Percentiles rank a stretch among this genome's conserved stretches.
These are phyloP conservation scores for Aspergillus unguis DNA, from an alignment of 2,329 filamentous ascomycete species.

Conservation along the genomic window DNA sequence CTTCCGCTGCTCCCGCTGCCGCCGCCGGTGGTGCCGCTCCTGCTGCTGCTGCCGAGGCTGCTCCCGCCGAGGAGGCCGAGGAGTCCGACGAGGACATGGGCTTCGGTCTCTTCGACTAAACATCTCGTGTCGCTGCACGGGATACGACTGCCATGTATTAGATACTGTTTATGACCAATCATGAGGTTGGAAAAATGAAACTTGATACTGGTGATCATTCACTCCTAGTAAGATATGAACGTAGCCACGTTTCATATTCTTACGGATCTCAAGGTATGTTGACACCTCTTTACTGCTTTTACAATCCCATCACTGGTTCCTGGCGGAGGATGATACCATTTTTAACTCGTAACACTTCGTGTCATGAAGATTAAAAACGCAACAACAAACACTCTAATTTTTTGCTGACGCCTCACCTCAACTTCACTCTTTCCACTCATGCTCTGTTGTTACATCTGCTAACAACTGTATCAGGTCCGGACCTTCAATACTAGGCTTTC, in stretches of 20 bases:
- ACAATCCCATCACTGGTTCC: slow-evolving; percentile 4
- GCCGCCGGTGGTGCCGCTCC: slow-evolving; percentile 55
- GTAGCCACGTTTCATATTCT: slow-evolving; percentile 35
- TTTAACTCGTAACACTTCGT: slow-evolving; percentile 58
- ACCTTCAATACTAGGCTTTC: not conserved
- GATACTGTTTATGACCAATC: slow-evolving; percentile 32
- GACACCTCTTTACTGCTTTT: slow-evolving; percentile 10
- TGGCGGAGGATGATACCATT: slow-evolving; percentile 60
- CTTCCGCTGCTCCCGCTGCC: slow-evolving; percentile 71
- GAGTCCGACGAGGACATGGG: slow-evolving; percentile 62
- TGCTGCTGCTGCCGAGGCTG: slow-evolving; percentile 52
- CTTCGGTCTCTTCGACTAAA: slow-evolving; percentile 46
- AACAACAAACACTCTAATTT: slow-evolving; percentile 71
- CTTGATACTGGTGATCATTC: slow-evolving; percentile 23
- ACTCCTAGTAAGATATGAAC: slow-evolving; percentile 30
- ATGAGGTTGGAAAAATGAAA: slow-evolving; percentile 34
- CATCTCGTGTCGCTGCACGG: slow-evolving; percentile 22
- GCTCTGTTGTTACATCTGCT: slow-evolving; percentile 7
- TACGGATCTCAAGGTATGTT: slow-evolving; percentile 24
- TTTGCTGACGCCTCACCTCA: slow-evolving; percentile 55
- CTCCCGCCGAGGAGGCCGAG: slow-evolving; percentile 63
- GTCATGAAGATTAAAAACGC: slow-evolving; percentile 57
- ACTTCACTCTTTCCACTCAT: slow-evolving; percentile 4
- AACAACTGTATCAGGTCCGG: slow-evolving; percentile 6
- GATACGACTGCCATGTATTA: slow-evolving; percentile 39